Percentiles rank a stretch among this genome's conserved stretches.
phyloP scores from a whole-genome alignment of 2,329 filamentous ascomycete species.

The Metarhizium rileyi region DNA sequence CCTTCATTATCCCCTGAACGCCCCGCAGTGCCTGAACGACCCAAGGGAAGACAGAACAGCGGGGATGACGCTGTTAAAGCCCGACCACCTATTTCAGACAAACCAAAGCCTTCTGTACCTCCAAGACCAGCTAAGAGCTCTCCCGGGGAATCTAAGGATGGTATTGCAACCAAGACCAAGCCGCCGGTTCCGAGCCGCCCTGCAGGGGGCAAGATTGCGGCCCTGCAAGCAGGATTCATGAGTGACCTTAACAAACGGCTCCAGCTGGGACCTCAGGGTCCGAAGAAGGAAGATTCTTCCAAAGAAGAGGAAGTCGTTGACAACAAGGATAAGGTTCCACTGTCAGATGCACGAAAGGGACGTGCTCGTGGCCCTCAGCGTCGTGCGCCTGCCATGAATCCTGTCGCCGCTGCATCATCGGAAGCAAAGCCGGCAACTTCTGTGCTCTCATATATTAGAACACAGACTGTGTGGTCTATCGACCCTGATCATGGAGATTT shows the following conservation, averaged over 20 bases:
- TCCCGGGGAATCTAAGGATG: conserved; percentile 30
- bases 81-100: conserved; percentile 37
- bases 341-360: conserved; percentile 82
- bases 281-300: conserved; percentile 61
- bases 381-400: conserved; percentile 50
- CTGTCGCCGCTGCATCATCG: conserved; percentile 25
- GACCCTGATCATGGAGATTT: conserved; percentile 39
- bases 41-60: conserved; percentile 38
- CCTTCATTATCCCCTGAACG: conserved; percentile 27
- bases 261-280: conserved; percentile 71
- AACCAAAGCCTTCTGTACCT: conserved; percentile 52
- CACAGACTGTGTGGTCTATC: conserved; percentile 42
- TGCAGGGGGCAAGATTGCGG: conserved; percentile 76
- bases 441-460: conserved; percentile 36
- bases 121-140: conserved; percentile 47
- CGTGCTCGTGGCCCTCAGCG: conserved; percentile 80
- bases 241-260: conserved; percentile 86
- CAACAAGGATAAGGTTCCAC: conserved; percentile 63
- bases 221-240: conserved; percentile 84
- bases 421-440: conserved; percentile 18
- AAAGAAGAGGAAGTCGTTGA: conserved; percentile 44
- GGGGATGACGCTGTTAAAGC: conserved; percentile 26
- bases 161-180: conserved; percentile 57
- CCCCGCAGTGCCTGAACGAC: conserved; percentile 40
- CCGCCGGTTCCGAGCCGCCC: conserved; percentile 69